A percentile compares a stretch with the other conserved stretches of the same genome.
phyloP scores from a whole-genome alignment of 2,329 filamentous ascomycete species.

The Intubia oerlemansii region DNA sequence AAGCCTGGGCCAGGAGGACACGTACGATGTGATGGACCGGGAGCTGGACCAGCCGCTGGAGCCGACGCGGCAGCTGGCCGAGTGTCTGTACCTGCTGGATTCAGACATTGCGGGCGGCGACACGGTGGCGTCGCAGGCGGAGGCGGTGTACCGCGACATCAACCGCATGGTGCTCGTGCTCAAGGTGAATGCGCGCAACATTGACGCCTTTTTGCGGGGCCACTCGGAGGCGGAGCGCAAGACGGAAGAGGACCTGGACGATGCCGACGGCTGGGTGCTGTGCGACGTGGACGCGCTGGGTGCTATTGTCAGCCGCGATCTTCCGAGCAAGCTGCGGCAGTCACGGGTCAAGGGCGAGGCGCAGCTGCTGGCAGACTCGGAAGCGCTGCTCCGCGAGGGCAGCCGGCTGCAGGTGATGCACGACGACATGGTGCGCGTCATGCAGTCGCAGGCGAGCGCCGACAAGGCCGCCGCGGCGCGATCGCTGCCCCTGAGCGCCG shows the following conservation, averaged over 20 bases:
- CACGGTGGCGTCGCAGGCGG: conserved; percentile 39
- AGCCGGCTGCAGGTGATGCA: conserved; percentile 52
- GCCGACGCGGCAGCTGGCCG: conserved; percentile 39
- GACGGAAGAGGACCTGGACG: conserved; percentile 45
- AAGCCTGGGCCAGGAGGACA: conserved; percentile 45
- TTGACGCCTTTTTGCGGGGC: conserved; percentile 43
- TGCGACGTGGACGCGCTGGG: conserved; percentile 53
- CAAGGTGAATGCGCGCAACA: conserved; percentile 57
- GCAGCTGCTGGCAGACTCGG: conserved; percentile 33
- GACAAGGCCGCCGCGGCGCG: conserved; percentile 41
- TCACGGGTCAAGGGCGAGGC: conserved; percentile 48
- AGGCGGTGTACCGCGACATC: conserved; percentile 55
- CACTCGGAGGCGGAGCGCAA: conserved; percentile 33
- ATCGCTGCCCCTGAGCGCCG: conserved; percentile 57
- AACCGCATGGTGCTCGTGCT: conserved; percentile 90
- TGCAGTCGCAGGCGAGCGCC: conserved; percentile 47
- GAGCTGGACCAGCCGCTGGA: conserved; percentile 38
- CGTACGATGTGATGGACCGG: conserved; percentile 39
- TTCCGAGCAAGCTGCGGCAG: conserved; percentile 42
- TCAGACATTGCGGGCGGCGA: conserved; percentile 29
- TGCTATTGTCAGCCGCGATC: conserved; percentile 37
- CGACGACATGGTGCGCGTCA: conserved; percentile 56
- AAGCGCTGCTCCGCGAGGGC: conserved; percentile 48
- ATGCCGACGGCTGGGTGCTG: conserved; percentile 48
- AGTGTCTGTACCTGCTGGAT: conserved; percentile 33